phyloP scores from a whole-genome alignment of 2,329 filamentous ascomycete species.

The Curvularia eragrostidis region DNA sequence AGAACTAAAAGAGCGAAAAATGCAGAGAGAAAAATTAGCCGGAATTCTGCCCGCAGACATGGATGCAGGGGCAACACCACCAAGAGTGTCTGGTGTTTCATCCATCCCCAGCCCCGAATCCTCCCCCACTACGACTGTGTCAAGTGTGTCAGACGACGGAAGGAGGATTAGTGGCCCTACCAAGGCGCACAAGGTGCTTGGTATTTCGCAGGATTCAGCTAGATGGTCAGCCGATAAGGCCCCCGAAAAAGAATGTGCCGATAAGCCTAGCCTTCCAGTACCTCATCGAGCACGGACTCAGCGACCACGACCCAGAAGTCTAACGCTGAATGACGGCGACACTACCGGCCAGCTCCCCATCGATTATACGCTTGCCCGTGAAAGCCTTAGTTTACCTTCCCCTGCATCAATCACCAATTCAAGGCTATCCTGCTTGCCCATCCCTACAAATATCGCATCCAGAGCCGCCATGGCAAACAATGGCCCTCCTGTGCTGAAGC shows the following conservation, averaged over 20 bases:
- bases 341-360: constrained; percentile 48
- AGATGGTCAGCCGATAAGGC: constrained; percentile 9
- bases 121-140: constrained; percentile 44
- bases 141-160: constrained; percentile 39
- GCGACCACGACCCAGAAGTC: constrained; percentile 39
- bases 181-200: constrained; percentile 54
- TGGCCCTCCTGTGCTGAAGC: constrained; percentile 24
- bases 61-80: constrained; percentile 53
- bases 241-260: constrained; percentile 5
- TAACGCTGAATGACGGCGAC: constrained; percentile 45
- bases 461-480: constrained; percentile 29
- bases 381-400: constrained; percentile 37
- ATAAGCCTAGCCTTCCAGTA: constrained; percentile 17
- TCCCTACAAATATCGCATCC: constrained; percentile 29
- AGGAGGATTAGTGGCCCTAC: constrained; percentile 37
- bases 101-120: constrained; percentile 34
- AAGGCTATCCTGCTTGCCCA: constrained; percentile 19
- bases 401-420: constrained; percentile 22
- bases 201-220: constrained; percentile 36
- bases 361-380: constrained; percentile 50
- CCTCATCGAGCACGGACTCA: constrained; percentile 25
- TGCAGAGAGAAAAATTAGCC: constrained; percentile 58
- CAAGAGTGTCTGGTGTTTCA: constrained; percentile 44
- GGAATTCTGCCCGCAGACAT: constrained; percentile 39
- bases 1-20: constrained; percentile 64